Conservation (phyloP, 352 stramenopile species). For the Elongisporangium prolatum region DNA sequence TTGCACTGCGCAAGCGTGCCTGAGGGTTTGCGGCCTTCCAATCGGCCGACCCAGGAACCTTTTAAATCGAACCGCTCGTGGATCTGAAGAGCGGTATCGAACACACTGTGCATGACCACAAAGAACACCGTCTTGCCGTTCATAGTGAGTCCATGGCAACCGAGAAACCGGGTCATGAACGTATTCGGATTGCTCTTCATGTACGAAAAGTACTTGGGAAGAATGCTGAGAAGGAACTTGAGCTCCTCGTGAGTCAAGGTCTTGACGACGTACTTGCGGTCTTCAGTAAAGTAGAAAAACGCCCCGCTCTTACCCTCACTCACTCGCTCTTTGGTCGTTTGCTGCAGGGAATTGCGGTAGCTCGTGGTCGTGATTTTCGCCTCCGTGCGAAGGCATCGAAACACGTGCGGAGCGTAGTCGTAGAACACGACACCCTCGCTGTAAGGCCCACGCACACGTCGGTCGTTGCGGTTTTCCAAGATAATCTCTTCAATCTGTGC, state of each 20-base stretch:
- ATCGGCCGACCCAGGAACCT: slow-evolving; percentile 77
- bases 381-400: slow-evolving; percentile 60
- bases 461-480: slow-evolving; percentile 60
- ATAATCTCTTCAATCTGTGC: slow-evolving; percentile 73
- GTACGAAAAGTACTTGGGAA: slow-evolving; percentile 68
- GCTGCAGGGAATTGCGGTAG: slow-evolving; percentile 63
- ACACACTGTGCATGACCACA: slow-evolving; percentile 83
- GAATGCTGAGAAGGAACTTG: slow-evolving; percentile 65
- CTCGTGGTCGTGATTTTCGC: slow-evolving; percentile 55
- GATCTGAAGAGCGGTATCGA: slow-evolving; percentile 72
- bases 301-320: slow-evolving; percentile 79
- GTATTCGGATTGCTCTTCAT: slow-evolving; percentile 63
- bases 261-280: slow-evolving; percentile 83
- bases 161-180: slow-evolving; percentile 80
- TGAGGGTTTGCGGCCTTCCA: slow-evolving; percentile 67
- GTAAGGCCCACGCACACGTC: slow-evolving; percentile 21
- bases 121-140: slow-evolving; percentile 84
- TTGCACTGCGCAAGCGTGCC: slow-evolving; percentile 71
- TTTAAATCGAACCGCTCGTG: slow-evolving; percentile 83
- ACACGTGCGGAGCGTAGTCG: slow-evolving; percentile 77
- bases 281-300: slow-evolving; percentile 84
- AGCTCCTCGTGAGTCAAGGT: slow-evolving; percentile 73
- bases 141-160: slow-evolving; percentile 79
- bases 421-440: slow-evolving; percentile 73
- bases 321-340: slow-evolving; percentile 75